Percentiles rank a stretch among this genome's conserved stretches.
Evolutionary conservation across 805 yeast species (phyloP).

Genomic region (Pichia sporocuriosa): DNA sequence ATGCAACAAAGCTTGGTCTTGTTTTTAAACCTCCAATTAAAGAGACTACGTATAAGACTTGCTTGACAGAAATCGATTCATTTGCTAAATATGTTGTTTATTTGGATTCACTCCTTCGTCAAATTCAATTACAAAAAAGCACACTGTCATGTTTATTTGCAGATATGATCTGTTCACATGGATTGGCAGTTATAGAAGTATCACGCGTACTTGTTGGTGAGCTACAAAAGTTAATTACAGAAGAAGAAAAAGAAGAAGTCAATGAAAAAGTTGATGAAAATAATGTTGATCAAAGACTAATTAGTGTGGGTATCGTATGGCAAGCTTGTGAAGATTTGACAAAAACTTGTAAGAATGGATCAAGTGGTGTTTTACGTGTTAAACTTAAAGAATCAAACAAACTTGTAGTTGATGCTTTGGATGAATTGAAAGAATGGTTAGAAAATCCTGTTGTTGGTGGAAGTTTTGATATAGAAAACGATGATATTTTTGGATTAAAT

Average conservation of each 20-base stretch:
- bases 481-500: slow-evolving; percentile 41
- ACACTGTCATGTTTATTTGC: slow-evolving; percentile 29
- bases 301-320: slow-evolving; percentile 67
- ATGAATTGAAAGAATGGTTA: slow-evolving; percentile 65
- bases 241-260: slow-evolving; percentile 12
- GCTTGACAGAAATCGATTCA: slow-evolving; percentile 42
- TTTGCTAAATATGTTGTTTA: slow-evolving; percentile 38
- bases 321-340: slow-evolving; percentile 48
- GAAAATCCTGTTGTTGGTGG: slow-evolving; percentile 42
- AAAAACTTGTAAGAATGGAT: slow-evolving; percentile 40
- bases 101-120: slow-evolving; percentile 39
- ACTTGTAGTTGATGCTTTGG: slow-evolving; percentile 54
- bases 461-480: slow-evolving; percentile 31
- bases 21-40: slow-evolving; percentile 55
- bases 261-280: too few species aligned
- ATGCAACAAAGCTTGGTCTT: slow-evolving; percentile 69
- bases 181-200: slow-evolving; percentile 14
- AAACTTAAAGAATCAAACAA: slow-evolving; percentile 39
- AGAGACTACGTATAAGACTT: slow-evolving; percentile 36
- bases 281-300: slow-evolving; percentile 41
- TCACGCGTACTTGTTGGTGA: slow-evolving; percentile 18
- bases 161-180: slow-evolving; percentile 25
- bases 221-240: slow-evolving; percentile 13
- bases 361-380: slow-evolving; percentile 43
- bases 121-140: slow-evolving; percentile 31